A percentile compares a stretch with the other conserved stretches of the same genome.
Conservation (phyloP, 129 eudicot species). For the Oenanthe sinensis region DNA sequence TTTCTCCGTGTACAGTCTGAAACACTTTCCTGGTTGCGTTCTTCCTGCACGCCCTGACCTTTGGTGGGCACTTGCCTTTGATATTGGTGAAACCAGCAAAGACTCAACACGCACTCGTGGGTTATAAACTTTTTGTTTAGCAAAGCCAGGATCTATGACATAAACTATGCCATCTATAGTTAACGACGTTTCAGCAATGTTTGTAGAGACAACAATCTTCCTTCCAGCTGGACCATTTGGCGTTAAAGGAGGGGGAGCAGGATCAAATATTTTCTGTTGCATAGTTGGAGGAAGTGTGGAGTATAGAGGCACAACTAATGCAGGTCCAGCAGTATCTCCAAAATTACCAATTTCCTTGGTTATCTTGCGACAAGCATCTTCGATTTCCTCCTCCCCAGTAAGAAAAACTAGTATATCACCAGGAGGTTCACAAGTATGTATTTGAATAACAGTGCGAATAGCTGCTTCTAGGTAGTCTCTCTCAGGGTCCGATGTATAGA, state of each 20-base stretch:
- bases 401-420: constrained; percentile 95
- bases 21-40: constrained; percentile 96
- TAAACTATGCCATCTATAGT: constrained; percentile 97
- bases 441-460: constrained; percentile 79
- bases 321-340: constrained; percentile 88
- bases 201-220: constrained; percentile 92
- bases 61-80: constrained; percentile 97
- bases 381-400: constrained; percentile 97
- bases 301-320: constrained; percentile 74
- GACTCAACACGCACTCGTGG: constrained; percentile 98
- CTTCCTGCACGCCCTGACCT: constrained; percentile 99
- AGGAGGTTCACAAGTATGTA: constrained; percentile 74
- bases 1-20: constrained; percentile 82
- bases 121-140: constrained; percentile 92
- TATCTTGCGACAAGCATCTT: constrained; percentile 83
- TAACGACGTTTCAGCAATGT: constrained; percentile 94
- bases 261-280: constrained; percentile 97
- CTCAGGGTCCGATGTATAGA: constrained; percentile 93
- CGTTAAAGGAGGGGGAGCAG: constrained; percentile 76
- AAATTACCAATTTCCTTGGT: constrained; percentile 62
- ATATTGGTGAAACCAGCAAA: constrained; percentile 87
- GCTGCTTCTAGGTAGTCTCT: constrained; percentile 97
- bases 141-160: constrained; percentile 95
- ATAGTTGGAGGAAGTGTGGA: constrained; percentile 93
- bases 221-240: constrained; percentile 92